phyloP scores from a whole-genome alignment of 2,329 filamentous ascomycete species.

The Didymella keratinophila region DNA sequence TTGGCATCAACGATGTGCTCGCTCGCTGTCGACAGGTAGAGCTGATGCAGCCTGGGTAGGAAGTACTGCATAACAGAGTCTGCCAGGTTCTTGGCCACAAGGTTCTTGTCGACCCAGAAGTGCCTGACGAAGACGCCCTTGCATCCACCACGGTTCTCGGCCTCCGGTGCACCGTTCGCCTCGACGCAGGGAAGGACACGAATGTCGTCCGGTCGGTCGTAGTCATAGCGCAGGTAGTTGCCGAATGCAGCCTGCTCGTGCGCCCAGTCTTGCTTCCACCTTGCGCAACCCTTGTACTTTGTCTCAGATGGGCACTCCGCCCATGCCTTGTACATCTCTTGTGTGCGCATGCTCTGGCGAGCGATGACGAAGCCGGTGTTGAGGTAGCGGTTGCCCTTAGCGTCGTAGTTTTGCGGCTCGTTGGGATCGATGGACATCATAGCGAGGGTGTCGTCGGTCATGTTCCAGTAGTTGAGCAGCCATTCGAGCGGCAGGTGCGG shows the following conservation, averaged over 20 bases:
- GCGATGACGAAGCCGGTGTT: slow-evolving; percentile 58
- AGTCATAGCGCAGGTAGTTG: slow-evolving; percentile 51
- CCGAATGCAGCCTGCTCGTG: slow-evolving; percentile 52
- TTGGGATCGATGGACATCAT: slow-evolving; percentile 59
- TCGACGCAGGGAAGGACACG: slow-evolving; percentile 50
- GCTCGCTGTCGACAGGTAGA: slow-evolving; percentile 38
- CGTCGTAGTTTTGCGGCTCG: slow-evolving; percentile 53
- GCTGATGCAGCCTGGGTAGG: slow-evolving; percentile 44
- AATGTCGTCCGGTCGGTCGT: slow-evolving; percentile 48
- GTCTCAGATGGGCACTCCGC: slow-evolving; percentile 48
- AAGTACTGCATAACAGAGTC: slow-evolving; percentile 51
- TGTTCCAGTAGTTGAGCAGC: slow-evolving; percentile 61
- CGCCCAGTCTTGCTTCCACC: slow-evolving; percentile 48
- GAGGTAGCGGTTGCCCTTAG: slow-evolving; percentile 50
- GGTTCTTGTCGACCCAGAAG: slow-evolving; percentile 49
- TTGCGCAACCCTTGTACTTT: slow-evolving; percentile 45
- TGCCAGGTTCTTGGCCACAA: slow-evolving; percentile 43
- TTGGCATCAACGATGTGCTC: slow-evolving; percentile 48
- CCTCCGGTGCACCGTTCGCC: slow-evolving; percentile 50
- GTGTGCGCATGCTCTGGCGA: slow-evolving; percentile 49
- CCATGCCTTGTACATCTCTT: slow-evolving; percentile 51
- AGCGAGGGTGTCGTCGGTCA: slow-evolving; percentile 55
- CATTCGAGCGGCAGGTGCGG: slow-evolving; percentile 59
- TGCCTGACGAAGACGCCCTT: slow-evolving; percentile 51
- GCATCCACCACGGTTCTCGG: slow-evolving; percentile 44